A percentile compares a stretch with the other conserved stretches of the same genome.
phyloP scores from a whole-genome alignment of 2,329 filamentous ascomycete species.

The Lachnellula suecica region DNA sequence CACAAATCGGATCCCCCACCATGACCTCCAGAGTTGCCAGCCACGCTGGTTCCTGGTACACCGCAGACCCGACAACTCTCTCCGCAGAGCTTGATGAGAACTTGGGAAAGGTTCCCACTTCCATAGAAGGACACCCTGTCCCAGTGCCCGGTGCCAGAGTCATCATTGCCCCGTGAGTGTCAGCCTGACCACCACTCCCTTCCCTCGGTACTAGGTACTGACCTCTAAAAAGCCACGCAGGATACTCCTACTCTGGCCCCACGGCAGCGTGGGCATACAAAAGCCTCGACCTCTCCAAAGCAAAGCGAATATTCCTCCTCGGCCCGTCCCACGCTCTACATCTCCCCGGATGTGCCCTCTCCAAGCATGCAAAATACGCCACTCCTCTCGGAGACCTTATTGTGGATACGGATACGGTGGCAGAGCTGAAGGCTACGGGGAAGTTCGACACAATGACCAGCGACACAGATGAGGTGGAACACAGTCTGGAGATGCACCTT shows the following conservation, averaged over 20 bases:
- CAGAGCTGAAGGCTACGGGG: constrained; percentile 50
- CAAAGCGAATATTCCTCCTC: constrained; percentile 86
- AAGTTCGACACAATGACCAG: constrained; percentile 64
- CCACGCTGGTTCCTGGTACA: constrained; percentile 91
- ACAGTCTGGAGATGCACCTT: constrained; percentile 95
- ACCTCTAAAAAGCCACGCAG: constrained; percentile 71
- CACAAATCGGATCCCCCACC: background rate
- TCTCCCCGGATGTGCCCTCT: constrained; percentile 74
- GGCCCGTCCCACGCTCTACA: constrained; percentile 90
- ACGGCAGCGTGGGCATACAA: constrained; percentile 96
- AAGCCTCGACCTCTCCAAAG: constrained; percentile 75
- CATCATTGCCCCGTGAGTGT: constrained; percentile 91
- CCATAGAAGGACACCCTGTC: constrained; percentile 57
- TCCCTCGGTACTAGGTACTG: too few species aligned
- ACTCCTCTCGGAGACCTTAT: constrained; percentile 72
- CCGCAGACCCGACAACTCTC: constrained; percentile 57
- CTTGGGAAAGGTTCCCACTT: constrained; percentile 68
- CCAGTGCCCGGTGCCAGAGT: constrained; percentile 75
- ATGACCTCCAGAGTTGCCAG: constrained; percentile 54
- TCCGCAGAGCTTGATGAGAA: constrained; percentile 70
- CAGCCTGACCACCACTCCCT: too few species aligned
- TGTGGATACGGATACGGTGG: constrained; percentile 59
- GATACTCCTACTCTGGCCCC: constrained; percentile 87
- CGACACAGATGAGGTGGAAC: constrained; percentile 74
- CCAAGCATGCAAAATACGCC: constrained; percentile 66